Evolutionary conservation across 176 grass and related monocot genomes (phyloP).

Genomic region (Carex cristatella): DNA sequence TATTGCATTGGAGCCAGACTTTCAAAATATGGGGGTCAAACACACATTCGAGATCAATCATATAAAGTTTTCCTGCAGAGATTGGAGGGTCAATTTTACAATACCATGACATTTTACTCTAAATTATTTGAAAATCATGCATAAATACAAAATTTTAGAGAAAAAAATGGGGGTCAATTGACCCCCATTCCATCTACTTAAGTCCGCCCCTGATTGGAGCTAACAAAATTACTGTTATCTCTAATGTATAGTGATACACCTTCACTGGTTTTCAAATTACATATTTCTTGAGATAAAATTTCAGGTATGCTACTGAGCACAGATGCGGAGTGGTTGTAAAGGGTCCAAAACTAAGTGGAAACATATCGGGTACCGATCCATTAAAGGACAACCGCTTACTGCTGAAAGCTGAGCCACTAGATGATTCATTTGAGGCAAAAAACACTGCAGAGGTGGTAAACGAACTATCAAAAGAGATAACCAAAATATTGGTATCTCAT

Average conservation of each 20-base stretch:
- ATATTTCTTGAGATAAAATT: conserved; percentile 12
- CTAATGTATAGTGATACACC: too few species aligned
- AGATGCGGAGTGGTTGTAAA: conserved; percentile 96
- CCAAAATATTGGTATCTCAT: conserved; percentile 59
- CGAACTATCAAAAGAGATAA: conserved; percentile 86
- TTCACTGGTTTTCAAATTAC: background rate
- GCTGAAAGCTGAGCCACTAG: conserved; percentile 69
- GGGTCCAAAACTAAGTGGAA: conserved; percentile 81
- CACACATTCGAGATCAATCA: too few species aligned
- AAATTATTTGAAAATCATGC: too few species aligned
- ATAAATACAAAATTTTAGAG: too few species aligned
- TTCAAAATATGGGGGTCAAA: too few species aligned
- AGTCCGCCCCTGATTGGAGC: too few species aligned
- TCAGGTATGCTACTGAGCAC: conserved; percentile 95
- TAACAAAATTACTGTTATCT: background rate
- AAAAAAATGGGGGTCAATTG: too few species aligned
- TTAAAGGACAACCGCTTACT: conserved; percentile 88
- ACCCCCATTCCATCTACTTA: too few species aligned
- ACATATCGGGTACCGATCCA: conserved; percentile 96
- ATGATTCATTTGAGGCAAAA: conserved; percentile 82
- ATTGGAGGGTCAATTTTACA: too few species aligned
- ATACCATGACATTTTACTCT: too few species aligned
- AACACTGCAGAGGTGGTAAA: conserved; percentile 76
- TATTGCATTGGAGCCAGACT: background rate
- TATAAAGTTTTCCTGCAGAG: too few species aligned